Conservation (phyloP, 2,329 filamentous ascomycete species). For the Aspergillus unguis region DNA sequence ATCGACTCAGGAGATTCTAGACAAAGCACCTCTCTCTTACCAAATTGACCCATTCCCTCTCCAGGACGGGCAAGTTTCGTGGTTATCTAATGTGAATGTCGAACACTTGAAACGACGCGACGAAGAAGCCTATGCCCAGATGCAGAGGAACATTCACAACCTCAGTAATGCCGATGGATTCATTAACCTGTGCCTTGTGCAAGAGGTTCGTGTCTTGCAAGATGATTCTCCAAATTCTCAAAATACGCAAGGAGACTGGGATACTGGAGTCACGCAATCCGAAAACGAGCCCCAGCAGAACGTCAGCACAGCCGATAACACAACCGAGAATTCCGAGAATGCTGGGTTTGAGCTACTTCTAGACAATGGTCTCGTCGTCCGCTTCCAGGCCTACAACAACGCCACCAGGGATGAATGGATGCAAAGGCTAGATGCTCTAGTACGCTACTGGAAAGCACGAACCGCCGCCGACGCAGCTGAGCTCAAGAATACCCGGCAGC, state of each 20-base stretch:
- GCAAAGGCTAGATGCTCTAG: constrained; percentile 53
- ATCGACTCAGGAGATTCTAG: constrained; percentile 52
- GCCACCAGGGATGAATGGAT: constrained; percentile 61
- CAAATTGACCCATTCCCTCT: constrained; percentile 61
- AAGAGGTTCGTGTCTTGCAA: constrained; percentile 55
- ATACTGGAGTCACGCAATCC: constrained; percentile 39
- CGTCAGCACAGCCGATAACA: constrained; percentile 47
- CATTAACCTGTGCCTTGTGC: constrained; percentile 59
- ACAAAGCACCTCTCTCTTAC: constrained; percentile 59
- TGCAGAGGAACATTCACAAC: constrained; percentile 57
- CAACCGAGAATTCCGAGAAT: constrained; percentile 51
- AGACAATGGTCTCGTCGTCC: constrained; percentile 59
- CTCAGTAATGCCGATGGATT: constrained; percentile 61
- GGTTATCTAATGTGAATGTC: constrained; percentile 51
- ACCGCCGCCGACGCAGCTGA: constrained; percentile 55
- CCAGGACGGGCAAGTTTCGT: constrained; percentile 52
- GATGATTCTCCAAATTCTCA: constrained; percentile 54
- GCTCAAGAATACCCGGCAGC: constrained; percentile 55
- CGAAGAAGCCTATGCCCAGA: constrained; percentile 57
- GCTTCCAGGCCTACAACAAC: constrained; percentile 58
- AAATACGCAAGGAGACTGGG: constrained; percentile 50
- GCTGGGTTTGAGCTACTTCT: constrained; percentile 61
- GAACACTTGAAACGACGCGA: constrained; percentile 52
- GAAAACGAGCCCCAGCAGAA: constrained; percentile 40
- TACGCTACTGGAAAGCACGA: constrained; percentile 61